Evolutionary conservation across 129 eudicot species (phyloP).

Genomic region (Artemisia argyi): DNA sequence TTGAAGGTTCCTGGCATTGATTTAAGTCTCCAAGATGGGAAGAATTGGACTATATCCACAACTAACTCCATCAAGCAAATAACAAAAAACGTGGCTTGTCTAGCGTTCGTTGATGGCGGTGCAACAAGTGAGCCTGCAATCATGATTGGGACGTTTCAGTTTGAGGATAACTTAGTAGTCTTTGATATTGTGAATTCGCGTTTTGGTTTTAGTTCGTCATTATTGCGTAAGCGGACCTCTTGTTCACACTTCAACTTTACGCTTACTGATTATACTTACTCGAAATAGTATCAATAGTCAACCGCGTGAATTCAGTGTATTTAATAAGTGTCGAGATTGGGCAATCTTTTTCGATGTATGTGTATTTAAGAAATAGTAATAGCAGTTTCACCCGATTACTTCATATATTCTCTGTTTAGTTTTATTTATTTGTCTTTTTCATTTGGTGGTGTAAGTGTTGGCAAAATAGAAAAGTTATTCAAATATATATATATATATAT

Average conservation of each 20-base stretch:
- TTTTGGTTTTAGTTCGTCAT: constrained; percentile 15
- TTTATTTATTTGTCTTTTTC: too few species aligned
- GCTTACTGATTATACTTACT: not conserved
- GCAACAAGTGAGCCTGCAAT: constrained; percentile 12
- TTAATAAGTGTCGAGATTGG: too few species aligned
- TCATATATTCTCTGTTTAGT: too few species aligned
- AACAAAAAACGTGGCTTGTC: constrained; percentile 8
- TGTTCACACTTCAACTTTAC: constrained; percentile 43
- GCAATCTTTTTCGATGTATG: too few species aligned
- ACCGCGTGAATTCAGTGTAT: too few species aligned
- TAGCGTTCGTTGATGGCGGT: constrained; percentile 30
- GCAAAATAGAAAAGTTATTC: too few species aligned
- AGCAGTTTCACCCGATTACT: too few species aligned
- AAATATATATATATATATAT: too few species aligned
- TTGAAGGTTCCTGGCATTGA: constrained; percentile 15
- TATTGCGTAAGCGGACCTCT: constrained; percentile 28
- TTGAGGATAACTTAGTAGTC: constrained; percentile 32
- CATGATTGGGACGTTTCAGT: constrained; percentile 34
- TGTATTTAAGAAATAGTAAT: too few species aligned
- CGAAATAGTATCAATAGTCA: too few species aligned
- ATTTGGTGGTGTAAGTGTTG: too few species aligned
- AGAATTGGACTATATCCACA: constrained; percentile 10
- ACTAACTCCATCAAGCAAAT: constrained; percentile 12
- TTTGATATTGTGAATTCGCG: constrained; percentile 36
- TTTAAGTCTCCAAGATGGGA: not conserved